These are phyloP conservation scores for Debaryomyces coudertii DNA, from an alignment of 1,139 yeast genomes.

Conservation along the genomic window DNA sequence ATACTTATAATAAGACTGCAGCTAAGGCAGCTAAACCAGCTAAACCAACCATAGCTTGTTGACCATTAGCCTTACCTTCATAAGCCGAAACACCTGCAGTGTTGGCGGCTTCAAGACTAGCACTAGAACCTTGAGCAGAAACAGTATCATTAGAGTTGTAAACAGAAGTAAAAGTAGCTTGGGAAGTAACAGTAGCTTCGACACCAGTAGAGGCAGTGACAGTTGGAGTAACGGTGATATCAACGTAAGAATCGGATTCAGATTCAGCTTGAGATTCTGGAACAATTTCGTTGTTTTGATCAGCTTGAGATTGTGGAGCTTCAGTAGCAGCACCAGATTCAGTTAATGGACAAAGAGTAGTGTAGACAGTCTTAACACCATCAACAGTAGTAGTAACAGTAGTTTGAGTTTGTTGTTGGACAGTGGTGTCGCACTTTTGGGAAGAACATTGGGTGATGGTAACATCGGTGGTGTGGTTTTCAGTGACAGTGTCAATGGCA, in stretches of 20 bases:
- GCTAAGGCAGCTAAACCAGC: slow-evolving; percentile 51
- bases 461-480: slow-evolving; percentile 36
- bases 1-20: slow-evolving; percentile 42
- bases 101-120: slow-evolving; percentile 22
- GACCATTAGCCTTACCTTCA: slow-evolving; percentile 35
- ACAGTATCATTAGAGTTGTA: slow-evolving; percentile 21
- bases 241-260: slow-evolving; percentile 29
- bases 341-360: slow-evolving; percentile 51
- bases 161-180: slow-evolving; percentile 35
- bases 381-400: slow-evolving; percentile 45
- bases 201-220: slow-evolving; percentile 41
- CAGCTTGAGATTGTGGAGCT: slow-evolving; percentile 10
- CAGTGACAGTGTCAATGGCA: slow-evolving; percentile 34
- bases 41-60: slow-evolving; percentile 36
- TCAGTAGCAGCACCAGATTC: slow-evolving; percentile 20
- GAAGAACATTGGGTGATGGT: slow-evolving; percentile 49
- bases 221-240: slow-evolving; percentile 37
- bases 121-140: slow-evolving; percentile 18
- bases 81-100: slow-evolving; percentile 26
- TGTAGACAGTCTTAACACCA: slow-evolving; percentile 48
- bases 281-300: slow-evolving; percentile 1
- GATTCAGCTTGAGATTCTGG: slow-evolving; percentile 16
- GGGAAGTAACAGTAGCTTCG: slow-evolving; percentile 37
- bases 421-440: slow-evolving; percentile 32
- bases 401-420: slow-evolving; percentile 20